Evolutionary conservation across 768 basidiomycete species (phyloP).

Genomic region (Pulveroboletus frians): DNA sequence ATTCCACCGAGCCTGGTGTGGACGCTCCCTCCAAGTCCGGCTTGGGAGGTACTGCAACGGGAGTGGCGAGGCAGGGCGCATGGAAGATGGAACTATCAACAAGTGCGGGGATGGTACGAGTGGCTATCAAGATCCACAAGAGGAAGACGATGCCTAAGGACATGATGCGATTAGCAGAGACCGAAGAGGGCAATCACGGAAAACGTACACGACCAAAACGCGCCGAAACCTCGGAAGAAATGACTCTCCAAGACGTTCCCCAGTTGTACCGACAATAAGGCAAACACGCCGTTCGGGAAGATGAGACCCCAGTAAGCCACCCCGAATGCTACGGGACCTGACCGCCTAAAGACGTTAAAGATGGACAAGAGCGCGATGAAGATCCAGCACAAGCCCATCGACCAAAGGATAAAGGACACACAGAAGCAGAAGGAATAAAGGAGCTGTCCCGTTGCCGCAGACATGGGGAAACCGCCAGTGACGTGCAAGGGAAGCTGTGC

Average conservation of each 20-base stretch:
- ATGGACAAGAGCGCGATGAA: conserved; percentile 41
- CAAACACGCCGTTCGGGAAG: conserved; percentile 53
- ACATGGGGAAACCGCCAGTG: conserved; percentile 29
- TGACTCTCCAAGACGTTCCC: conserved; percentile 43
- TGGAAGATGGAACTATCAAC: conserved; percentile 45
- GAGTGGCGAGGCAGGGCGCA: conserved; percentile 38
- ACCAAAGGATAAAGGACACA: conserved; percentile 46
- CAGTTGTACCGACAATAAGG: conserved; percentile 45
- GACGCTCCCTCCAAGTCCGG: conserved; percentile 10
- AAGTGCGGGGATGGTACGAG: conserved; percentile 41
- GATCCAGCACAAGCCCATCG: conserved; percentile 52
- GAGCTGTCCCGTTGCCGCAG: conserved; percentile 35
- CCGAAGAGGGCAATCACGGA: neutral
- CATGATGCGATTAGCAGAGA: neutral
- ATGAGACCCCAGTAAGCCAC: conserved; percentile 51
- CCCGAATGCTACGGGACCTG: conserved; percentile 37
- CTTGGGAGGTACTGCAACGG: neutral
- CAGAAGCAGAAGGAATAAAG: conserved; percentile 42
- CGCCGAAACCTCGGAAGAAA: conserved; percentile 50
- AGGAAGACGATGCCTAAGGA: conserved; percentile 37
- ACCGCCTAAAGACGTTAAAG: conserved; percentile 26
- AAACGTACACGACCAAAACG: conserved; percentile 46
- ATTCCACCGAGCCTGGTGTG: neutral
- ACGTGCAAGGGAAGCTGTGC: conserved; percentile 31
- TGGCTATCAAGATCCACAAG: conserved; percentile 39